Conservation (phyloP, 352 stramenopile genomes). For the Globisporangium iwayamae region DNA sequence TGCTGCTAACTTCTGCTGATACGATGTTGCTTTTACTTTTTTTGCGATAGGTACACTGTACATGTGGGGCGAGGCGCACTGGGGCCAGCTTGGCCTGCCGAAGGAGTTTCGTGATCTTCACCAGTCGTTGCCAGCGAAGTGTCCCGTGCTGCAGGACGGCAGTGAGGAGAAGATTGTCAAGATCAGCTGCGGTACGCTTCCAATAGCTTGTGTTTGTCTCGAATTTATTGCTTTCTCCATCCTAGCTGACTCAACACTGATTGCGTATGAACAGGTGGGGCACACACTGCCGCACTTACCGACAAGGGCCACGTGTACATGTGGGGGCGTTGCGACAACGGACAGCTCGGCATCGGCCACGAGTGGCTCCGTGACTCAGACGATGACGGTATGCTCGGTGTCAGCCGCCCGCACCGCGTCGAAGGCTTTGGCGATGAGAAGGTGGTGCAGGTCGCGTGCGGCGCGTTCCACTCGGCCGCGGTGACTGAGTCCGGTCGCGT, state of each 20-base stretch:
- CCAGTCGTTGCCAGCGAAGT: constrained; percentile 66
- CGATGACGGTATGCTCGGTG: constrained; percentile 51
- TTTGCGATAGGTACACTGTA: constrained; percentile 45
- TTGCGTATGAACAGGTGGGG: constrained; percentile 28
- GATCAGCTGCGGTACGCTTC: constrained; percentile 55
- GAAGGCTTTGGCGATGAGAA: constrained; percentile 69
- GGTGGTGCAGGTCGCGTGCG: constrained; percentile 75
- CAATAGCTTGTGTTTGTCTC: too few species aligned
- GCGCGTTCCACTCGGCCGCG: constrained; percentile 78
- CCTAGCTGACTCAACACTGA: not conserved
- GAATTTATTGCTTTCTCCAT: not conserved
- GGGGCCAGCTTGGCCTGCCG: constrained; percentile 70
- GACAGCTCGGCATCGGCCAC: constrained; percentile 67
- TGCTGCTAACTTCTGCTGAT: not conserved
- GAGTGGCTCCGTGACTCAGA: constrained; percentile 62
- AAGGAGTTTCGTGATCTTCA: constrained; percentile 61
- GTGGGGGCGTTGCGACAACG: constrained; percentile 76
- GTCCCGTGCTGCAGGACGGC: constrained; percentile 44
- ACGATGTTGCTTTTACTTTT: not conserved
- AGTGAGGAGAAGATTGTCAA: constrained; percentile 61
- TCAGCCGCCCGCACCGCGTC: constrained; percentile 52
- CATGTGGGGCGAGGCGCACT: constrained; percentile 84
- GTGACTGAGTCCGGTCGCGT: constrained; percentile 64
- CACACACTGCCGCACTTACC: constrained; percentile 70
- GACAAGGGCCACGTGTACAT: constrained; percentile 71